Evolutionary conservation across 176 grass and related monocot genomes (phyloP).

Genomic region (Oropetium thomaeum): DNA sequence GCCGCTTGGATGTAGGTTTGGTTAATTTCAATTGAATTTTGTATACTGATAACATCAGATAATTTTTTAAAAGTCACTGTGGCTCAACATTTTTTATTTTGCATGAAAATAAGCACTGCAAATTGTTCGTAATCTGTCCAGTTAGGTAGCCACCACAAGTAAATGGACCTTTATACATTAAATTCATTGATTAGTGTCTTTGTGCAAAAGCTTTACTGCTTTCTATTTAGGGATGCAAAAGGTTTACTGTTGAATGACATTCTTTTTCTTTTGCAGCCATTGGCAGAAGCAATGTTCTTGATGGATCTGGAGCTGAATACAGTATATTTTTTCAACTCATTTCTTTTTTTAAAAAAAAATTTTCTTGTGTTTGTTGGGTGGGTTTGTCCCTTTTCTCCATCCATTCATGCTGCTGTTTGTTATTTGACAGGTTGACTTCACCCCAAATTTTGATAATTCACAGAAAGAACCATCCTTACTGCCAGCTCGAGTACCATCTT

Average conservation of each 20-base stretch:
- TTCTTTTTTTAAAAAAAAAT: constrained; percentile 8
- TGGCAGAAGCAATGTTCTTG: constrained; percentile 94
- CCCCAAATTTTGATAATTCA: constrained; percentile 95
- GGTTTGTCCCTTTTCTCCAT: constrained; percentile 21
- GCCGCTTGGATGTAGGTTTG: constrained; percentile 89
- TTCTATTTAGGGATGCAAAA: too few species aligned
- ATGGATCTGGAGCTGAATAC: constrained; percentile 91
- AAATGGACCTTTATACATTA: background rate
- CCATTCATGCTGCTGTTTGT: constrained; percentile 22
- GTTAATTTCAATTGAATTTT: constrained; percentile 39
- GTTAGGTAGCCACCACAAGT: background rate
- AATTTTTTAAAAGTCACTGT: background rate
- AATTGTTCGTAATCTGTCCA: background rate
- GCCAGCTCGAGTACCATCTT: constrained; percentile 80
- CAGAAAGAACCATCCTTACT: constrained; percentile 94
- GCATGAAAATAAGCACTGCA: background rate
- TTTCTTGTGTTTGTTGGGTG: background rate
- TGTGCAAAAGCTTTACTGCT: background rate
- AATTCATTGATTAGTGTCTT: background rate
- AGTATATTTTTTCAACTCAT: constrained; percentile 34
- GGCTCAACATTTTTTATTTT: background rate
- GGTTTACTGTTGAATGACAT: constrained; percentile 10
- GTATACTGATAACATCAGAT: background rate
- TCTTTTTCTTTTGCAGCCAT: constrained; percentile 61
- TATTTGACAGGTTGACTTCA: constrained; percentile 71